A percentile compares a stretch with the other conserved stretches of the same genome.
Evolutionary conservation across 768 basidiomycete species (phyloP).

Genomic region (Artomyces pyxidatus): DNA sequence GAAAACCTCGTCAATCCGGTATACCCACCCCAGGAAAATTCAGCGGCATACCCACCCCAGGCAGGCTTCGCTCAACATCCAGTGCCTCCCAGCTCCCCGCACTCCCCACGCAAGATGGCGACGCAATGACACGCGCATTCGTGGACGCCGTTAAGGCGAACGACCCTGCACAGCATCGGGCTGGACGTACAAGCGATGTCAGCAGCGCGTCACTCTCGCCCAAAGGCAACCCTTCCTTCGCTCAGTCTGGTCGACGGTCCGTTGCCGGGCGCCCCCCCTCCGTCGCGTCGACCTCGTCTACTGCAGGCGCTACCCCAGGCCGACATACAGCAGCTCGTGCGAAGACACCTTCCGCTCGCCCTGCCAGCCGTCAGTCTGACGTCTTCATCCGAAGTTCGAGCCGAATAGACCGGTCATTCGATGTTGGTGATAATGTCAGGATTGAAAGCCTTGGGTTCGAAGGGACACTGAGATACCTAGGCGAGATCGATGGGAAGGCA

Average conservation of each 20-base stretch:
- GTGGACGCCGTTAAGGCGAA: conserved; percentile 75
- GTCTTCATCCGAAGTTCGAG: conserved; percentile 37
- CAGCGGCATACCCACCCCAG: conserved; percentile 60
- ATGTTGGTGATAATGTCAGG: conserved; percentile 75
- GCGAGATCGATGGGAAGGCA: conserved; percentile 80
- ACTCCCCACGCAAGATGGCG: conserved; percentile 33
- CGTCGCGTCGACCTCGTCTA: conserved; percentile 46
- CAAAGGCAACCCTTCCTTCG: conserved; percentile 27
- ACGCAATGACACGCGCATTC: conserved; percentile 65
- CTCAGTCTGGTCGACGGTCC: conserved; percentile 34
- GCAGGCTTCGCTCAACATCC: conserved; percentile 62
- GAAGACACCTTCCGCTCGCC: conserved; percentile 52
- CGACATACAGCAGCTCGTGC: conserved; percentile 23
- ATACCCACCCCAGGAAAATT: conserved; percentile 41
- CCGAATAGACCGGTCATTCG: conserved; percentile 41
- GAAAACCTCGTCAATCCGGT: conserved; percentile 32
- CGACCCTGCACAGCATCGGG: conserved; percentile 66
- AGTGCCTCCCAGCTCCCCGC: conserved; percentile 29
- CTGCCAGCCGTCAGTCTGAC: conserved; percentile 64
- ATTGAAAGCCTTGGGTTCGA: conserved; percentile 88
- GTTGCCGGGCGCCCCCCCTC: conserved; percentile 56
- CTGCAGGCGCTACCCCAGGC: conserved; percentile 23
- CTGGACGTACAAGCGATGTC: conserved; percentile 31
- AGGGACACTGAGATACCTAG: conserved; percentile 72
- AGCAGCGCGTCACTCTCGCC: conserved; percentile 37